Evolutionary conservation across 257 asterid genomes (phyloP), one percentile per base, ranked within the genome.

Genomic region (Primulina eburnea): DNA sequence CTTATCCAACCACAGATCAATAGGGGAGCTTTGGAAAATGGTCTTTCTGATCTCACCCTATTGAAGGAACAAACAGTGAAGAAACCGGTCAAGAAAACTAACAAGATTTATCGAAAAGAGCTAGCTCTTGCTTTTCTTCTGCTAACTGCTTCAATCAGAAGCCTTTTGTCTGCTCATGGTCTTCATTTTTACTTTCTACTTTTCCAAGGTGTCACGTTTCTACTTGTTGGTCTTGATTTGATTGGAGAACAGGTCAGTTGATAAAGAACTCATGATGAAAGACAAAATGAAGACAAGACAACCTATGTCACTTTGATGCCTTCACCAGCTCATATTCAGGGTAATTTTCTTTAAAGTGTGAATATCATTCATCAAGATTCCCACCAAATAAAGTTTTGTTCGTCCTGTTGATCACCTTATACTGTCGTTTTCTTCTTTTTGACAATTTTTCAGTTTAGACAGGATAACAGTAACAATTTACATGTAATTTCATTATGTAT

Each of bases 171-270:
- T 0, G 90, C 95, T 58, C 95, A 88, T 58, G 95, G 95, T 35
- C 87, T 88, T 16, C 95, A 88, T 47, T 88, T 88, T 60, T 88
- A 86, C 85, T 88, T 84, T 74, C 86, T 88, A n/a, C 95, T 88
- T 26, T 88, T 88, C 71, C 95, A 88, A 84, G 95, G 95, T 5
- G 71, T 86, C 79, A 84, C 90, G 3, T 88, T 88, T 55, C 79
- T 86, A 17, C 88, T 88, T 1, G 89, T 88, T 65, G 92, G 95
- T 4, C 88, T 88, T 4, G 92, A 88, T 68, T 70, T 88, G 75
- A 86, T 88, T 20, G 95, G 95, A 14, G 90, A 88, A 81, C 95
- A 88, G 64, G 78, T 86, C 47, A 82, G 86, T 62, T 83, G 66
- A 64, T 50, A 53, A 57, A 43, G 30, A 57, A 58, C 8, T 5